These are phyloP conservation scores for Sonneratia alba DNA, from an alignment of 345 rosid species.

Conservation along the genomic window DNA sequence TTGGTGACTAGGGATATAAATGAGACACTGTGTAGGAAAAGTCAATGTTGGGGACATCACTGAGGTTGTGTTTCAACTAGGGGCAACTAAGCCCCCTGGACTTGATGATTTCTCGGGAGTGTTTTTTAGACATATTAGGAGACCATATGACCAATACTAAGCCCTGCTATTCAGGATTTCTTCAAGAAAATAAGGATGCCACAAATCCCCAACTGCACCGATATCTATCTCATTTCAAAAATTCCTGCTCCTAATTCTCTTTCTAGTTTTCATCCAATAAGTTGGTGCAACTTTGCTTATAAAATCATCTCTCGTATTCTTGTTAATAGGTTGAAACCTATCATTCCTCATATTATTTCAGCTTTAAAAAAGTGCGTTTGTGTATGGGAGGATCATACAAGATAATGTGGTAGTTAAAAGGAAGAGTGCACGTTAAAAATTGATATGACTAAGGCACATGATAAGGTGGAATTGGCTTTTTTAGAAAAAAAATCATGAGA, in stretches of 20 bases:
- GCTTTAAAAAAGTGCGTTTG: no score
- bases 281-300: no score
- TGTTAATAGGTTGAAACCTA: no score
- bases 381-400: no score
- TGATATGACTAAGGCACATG: no score
- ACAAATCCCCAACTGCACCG: accelerated
- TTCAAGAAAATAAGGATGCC: not conserved
- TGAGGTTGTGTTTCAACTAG: not conserved
- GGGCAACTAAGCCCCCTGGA: not conserved
- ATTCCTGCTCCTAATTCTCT: no score
- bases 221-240: no score
- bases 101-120: not conserved
- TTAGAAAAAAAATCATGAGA: accelerated
- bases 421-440: no score
- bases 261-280: no score
- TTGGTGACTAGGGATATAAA: not conserved
- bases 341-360: no score
- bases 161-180: not conserved
- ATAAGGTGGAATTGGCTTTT: not conserved
- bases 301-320: no score
- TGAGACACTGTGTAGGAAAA: accelerated
- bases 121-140: not conserved
- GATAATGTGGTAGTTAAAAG: no score
- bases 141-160: not conserved
- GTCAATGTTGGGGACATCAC: not conserved